These are phyloP conservation scores for Adansonia grandidieri DNA, from an alignment of 441 rosid genomes.

Conservation along the genomic window DNA sequence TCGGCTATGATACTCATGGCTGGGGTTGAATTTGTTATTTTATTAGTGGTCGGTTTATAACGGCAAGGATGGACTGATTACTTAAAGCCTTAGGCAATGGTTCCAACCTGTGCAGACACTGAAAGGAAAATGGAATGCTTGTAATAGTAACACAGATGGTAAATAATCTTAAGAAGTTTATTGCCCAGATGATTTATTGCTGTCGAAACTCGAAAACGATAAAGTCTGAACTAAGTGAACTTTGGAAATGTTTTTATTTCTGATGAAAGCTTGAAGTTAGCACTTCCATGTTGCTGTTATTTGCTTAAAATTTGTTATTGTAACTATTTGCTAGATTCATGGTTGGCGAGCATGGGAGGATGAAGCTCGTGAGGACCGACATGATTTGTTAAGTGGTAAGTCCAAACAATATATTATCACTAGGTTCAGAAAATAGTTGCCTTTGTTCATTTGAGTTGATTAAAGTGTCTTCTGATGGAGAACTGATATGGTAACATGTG, in stretches of 20 bases:
- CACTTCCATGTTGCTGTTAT: constrained; percentile 3
- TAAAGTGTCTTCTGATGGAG: constrained; percentile 19
- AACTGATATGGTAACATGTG: neutral
- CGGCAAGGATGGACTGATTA: neutral
- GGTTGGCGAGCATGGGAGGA: constrained; percentile 93
- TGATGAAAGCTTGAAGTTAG: constrained; percentile 6
- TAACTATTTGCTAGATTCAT: constrained; percentile 61
- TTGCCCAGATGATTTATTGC: neutral
- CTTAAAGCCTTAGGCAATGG: neutral
- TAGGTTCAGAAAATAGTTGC: neutral
- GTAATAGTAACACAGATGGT: too few species aligned
- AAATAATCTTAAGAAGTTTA: neutral
- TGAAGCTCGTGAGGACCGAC: constrained; percentile 69
- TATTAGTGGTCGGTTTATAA: constrained; percentile 2
- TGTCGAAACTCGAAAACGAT: neutral
- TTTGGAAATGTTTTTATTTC: constrained; percentile 6
- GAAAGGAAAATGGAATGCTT: neutral
- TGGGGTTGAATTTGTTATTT: neutral
- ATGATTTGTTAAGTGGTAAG: constrained; percentile 65
- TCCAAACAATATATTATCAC: constrained; percentile 19
- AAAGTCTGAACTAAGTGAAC: neutral
- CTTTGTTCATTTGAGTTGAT: constrained; percentile 7
- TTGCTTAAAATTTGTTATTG: constrained; percentile 7
- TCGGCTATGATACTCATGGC: neutral
- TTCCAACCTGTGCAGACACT: neutral